Base-by-base conservation (phyloP, 345 rosid genomes). In the Jatropha curcas region DNA sequence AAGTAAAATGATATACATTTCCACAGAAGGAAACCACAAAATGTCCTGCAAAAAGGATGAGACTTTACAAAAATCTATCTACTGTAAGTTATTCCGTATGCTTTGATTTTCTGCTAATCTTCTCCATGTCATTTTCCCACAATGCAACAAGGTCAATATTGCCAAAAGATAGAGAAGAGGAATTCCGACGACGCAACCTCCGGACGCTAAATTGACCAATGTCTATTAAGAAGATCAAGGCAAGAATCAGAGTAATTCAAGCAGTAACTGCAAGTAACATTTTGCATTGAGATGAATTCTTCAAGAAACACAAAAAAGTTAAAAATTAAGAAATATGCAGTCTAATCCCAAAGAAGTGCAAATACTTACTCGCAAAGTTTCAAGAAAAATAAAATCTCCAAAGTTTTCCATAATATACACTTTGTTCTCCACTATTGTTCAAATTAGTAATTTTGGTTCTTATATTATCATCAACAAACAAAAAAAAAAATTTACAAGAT, bases 71-170 rank as follows among this genome's bases (percentile, higher is more conserved):
- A 53, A 27, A 17, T 24, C 0, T 30, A 22, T 24, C 30, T 5
- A 5, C 72, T 52, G 11, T 22, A 7, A 25, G 25, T 14, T 48
- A 50, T 35, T 17, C 12, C 43, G 82, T 64, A 82, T 51, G 70
- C 53, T 85, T 72, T 59, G 76, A 71, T 68, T 84, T 82, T 84
- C 97, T 41, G 79, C 79, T 78, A 95, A 78, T 73, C 94, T 86
- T 84, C 92, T 87, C 92, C 85, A 82, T 14, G 85, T 91, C 90
- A 91, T 87, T 84, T 84, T 95, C 52, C 84, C 92, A 59, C 97
- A 95, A 76, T 89, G 89, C 78, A 87, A 2, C 79, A 89, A 67
- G 28, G 93, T 87, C 82, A 92, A 79, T 72, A 83, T 63, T 11
- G 89, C 88, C 82, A 95, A 71, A 61, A 84, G 22, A 75, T 88